Evolutionary conservation across 2,329 filamentous ascomycete genomes (phyloP).

Genomic region (Fusarium sulawesiense): DNA sequence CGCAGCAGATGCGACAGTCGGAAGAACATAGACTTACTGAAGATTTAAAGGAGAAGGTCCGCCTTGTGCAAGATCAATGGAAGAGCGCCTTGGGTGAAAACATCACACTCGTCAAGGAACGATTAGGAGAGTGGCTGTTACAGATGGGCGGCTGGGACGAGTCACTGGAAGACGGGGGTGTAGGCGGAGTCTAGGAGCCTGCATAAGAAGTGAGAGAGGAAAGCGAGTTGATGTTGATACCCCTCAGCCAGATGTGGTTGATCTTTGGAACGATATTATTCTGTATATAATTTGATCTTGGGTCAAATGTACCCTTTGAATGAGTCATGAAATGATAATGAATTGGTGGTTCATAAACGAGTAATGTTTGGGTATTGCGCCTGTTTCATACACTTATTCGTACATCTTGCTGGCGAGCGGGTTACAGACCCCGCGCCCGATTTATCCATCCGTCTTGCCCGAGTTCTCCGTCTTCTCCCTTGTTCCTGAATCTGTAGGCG

Average conservation of each 20-base stretch:
- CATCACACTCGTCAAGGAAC: constrained; percentile 77
- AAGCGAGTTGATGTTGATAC: constrained; percentile 46
- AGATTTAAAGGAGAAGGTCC: constrained; percentile 93
- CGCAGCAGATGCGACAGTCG: constrained; percentile 68
- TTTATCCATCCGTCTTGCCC: neutral
- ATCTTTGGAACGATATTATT: constrained; percentile 36
- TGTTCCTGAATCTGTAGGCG: neutral
- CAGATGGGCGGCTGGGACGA: constrained; percentile 91
- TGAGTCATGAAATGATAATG: constrained; percentile 37
- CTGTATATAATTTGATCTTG: constrained; percentile 37
- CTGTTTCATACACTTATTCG: constrained; percentile 37
- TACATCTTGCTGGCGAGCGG: constrained; percentile 25
- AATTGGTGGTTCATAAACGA: constrained; percentile 10
- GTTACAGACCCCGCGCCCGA: too few species aligned
- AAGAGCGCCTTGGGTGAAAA: constrained; percentile 83
- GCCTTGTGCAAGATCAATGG: constrained; percentile 92
- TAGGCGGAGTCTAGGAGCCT: constrained; percentile 57
- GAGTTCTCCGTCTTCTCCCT: neutral
- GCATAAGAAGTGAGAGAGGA: neutral
- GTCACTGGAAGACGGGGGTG: constrained; percentile 68
- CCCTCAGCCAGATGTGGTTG: constrained; percentile 36
- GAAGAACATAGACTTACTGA: constrained; percentile 80
- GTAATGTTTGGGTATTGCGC: constrained; percentile 27
- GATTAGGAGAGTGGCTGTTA: constrained; percentile 78
- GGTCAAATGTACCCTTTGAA: constrained; percentile 16